A percentile compares a stretch with the other conserved stretches of the same genome.
These are phyloP conservation scores for Hanseniaspora hatyaiensis DNA, from an alignment of 805 yeast species.

Conservation along the genomic window DNA sequence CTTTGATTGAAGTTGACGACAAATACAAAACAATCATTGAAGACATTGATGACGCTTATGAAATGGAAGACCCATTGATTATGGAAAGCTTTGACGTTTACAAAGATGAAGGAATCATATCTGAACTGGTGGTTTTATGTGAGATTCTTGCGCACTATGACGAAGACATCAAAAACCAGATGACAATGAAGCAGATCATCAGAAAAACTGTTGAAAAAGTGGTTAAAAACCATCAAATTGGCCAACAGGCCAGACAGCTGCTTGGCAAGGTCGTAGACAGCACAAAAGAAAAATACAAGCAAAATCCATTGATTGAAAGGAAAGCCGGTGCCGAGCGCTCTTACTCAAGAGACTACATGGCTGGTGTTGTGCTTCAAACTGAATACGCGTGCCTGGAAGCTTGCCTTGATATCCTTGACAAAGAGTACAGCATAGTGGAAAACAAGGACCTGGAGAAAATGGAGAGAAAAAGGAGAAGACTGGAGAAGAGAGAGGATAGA, in stretches of 20 bases:
- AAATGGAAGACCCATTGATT: conserved; percentile 31
- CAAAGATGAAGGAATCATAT: conserved; percentile 42
- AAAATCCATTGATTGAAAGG: conserved; percentile 24
- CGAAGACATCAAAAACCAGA: conserved; percentile 24
- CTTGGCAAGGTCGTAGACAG: conserved; percentile 25
- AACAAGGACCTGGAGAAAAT: neutral
- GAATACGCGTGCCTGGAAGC: conserved; percentile 43
- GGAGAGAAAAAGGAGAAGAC: conserved; percentile 8
- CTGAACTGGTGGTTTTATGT: conserved; percentile 46
- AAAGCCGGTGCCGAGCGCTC: conserved; percentile 18
- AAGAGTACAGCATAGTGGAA: conserved; percentile 6
- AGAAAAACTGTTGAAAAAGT: conserved; percentile 36
- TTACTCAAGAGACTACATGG: conserved; percentile 34
- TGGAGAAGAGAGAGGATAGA: conserved; percentile 8
- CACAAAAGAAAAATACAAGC: conserved; percentile 41
- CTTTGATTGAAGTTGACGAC: conserved; percentile 23
- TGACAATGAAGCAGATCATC: conserved; percentile 19
- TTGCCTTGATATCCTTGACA: conserved; percentile 26
- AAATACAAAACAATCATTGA: conserved; percentile 21
- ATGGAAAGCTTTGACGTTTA: conserved; percentile 55
- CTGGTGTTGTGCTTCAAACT: conserved; percentile 43
- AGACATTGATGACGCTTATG: conserved; percentile 29
- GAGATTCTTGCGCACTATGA: conserved; percentile 33
- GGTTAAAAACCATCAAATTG: conserved; percentile 45
- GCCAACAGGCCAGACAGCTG: conserved; percentile 33